Percentiles rank a stretch among this genome's conserved stretches.
These are phyloP conservation scores for Podaxis rugospora DNA, from an alignment of 768 basidiomycete genomes.

Conservation along the genomic window DNA sequence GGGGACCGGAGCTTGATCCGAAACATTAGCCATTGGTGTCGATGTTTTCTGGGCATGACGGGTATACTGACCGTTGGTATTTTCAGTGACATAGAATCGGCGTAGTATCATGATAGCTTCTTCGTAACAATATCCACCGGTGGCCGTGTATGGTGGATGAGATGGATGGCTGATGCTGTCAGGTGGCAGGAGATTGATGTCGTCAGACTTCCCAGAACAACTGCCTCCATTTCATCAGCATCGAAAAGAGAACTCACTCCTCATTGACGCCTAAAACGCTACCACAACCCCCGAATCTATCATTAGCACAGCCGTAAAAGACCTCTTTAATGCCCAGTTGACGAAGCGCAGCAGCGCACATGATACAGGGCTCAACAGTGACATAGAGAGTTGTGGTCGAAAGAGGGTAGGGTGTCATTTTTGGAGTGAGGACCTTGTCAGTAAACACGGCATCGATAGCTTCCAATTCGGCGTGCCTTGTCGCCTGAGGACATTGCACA, in stretches of 20 bases:
- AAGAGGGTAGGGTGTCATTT: slow-evolving; percentile 55
- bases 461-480: slow-evolving; percentile 95
- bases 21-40: slow-evolving; percentile 7
- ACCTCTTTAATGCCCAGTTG: slow-evolving; percentile 91
- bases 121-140: slow-evolving; percentile 72
- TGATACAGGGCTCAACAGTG: slow-evolving; percentile 98
- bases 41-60: slow-evolving; percentile 6
- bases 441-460: slow-evolving; percentile 87
- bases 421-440: slow-evolving; percentile 52
- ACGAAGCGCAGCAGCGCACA: slow-evolving; percentile 95
- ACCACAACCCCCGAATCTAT: slow-evolving; percentile 94
- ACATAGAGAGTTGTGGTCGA: slow-evolving; percentile 86
- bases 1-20: slow-evolving; percentile 75
- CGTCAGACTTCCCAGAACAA: not conserved
- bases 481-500: slow-evolving; percentile 56
- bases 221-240: not conserved
- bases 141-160: slow-evolving; percentile 71
- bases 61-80: slow-evolving; percentile 66
- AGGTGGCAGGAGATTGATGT: not conserved
- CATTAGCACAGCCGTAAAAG: slow-evolving; percentile 92
- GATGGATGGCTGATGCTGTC: slow-evolving; percentile 64
- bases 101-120: slow-evolving; percentile 85
- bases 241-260: slow-evolving; percentile 39
- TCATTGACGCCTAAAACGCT: slow-evolving; percentile 88
- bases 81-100: slow-evolving; percentile 91